Percentiles rank a stretch among this genome's conserved stretches.
Conservation (phyloP, 345 rosid genomes). For the Corchorus capsularis region DNA sequence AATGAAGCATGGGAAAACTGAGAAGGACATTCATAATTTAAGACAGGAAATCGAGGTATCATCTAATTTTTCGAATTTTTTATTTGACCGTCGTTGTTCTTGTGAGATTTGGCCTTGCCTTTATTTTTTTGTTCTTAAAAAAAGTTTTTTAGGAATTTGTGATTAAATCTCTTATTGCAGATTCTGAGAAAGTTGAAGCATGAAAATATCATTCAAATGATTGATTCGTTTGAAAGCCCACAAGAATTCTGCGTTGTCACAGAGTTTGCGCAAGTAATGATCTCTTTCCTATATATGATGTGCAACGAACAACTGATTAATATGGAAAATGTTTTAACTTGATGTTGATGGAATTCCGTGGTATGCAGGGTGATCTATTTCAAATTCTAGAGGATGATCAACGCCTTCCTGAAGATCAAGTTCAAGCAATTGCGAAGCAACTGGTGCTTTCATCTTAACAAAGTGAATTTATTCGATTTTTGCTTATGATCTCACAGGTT, state of each 20-base stretch:
- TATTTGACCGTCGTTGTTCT: neutral
- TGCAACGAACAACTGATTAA: neutral
- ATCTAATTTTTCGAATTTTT: neutral
- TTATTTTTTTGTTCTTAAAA: neutral
- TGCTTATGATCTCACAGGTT: neutral
- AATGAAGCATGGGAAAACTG: conserved; percentile 92
- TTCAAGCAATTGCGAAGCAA: conserved; percentile 98
- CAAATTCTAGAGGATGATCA: conserved; percentile 98
- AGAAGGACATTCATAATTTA: conserved; percentile 83
- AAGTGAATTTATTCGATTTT: conserved; percentile 16
- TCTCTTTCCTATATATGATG: conserved; percentile 18
- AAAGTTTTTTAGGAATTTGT: neutral
- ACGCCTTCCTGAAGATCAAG: conserved; percentile 96
- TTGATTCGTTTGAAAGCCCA: conserved; percentile 92
- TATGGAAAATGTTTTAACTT: neutral
- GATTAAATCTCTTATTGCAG: conserved; percentile 37
- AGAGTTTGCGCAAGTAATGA: conserved; percentile 86
- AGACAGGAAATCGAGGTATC: conserved; percentile 95
- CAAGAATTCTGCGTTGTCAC: conserved; percentile 98
- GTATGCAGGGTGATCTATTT: conserved; percentile 85
- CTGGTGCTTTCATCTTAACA: conserved; percentile 51
- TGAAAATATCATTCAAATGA: conserved; percentile 91
- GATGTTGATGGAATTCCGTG: conserved; percentile 16
- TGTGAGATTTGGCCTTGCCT: neutral
- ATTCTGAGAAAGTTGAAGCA: conserved; percentile 93